These are phyloP conservation scores for Hypoxylon sp. DNA, from an alignment of 2,329 filamentous ascomycete genomes.

Conservation along the genomic window DNA sequence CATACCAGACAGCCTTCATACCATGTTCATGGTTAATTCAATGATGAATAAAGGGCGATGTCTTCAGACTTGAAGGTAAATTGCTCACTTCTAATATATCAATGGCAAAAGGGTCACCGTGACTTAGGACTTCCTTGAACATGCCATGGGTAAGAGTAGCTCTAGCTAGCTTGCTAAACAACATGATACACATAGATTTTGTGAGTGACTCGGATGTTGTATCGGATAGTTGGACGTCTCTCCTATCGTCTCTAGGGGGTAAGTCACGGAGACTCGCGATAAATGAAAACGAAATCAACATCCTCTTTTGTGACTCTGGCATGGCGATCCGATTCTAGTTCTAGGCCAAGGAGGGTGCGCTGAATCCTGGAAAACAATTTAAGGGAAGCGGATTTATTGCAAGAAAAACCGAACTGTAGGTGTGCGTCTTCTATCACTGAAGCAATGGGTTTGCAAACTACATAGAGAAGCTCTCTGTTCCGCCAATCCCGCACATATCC, in stretches of 20 bases:
- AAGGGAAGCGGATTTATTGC: neutral
- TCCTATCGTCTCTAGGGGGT: no score
- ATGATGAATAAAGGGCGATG: neutral
- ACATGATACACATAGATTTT: neutral
- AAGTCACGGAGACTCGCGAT: neutral
- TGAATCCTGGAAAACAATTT: constrained; percentile 2
- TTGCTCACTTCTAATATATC: neutral
- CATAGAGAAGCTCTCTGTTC: neutral
- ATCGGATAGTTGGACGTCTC: no score
- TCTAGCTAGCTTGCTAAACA: neutral
- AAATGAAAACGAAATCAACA: neutral
- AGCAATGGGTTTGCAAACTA: constrained; percentile 9
- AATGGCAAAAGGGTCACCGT: neutral
- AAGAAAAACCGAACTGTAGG: neutral
- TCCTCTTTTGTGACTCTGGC: neutral
- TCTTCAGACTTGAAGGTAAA: neutral
- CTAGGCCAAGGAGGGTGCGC: constrained; percentile 11
- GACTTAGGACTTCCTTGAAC: neutral
- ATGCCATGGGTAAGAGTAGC: neutral
- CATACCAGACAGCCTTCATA: neutral
- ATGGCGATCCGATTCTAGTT: constrained; percentile 1
- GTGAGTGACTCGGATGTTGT: neutral
- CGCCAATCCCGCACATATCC: neutral
- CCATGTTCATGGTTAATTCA: neutral
- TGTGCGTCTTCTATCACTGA: constrained; percentile 8